A percentile compares a stretch with the other conserved stretches of the same genome.
Evolutionary conservation across 2,329 filamentous ascomycete species (phyloP).

Genomic region (Fulvia fulva): DNA sequence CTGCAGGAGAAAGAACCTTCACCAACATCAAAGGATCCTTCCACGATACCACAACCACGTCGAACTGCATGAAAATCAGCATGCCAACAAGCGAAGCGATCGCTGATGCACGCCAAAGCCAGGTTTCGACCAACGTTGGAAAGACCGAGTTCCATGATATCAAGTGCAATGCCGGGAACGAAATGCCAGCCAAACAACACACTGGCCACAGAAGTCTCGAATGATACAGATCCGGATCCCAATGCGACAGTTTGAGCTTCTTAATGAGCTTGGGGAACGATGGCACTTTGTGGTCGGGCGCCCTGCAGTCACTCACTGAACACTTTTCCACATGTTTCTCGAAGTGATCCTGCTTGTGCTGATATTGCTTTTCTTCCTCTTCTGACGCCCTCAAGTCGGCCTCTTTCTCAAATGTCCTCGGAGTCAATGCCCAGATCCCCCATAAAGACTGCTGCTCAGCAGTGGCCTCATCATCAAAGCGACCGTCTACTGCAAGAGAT

Average conservation of each 20-base stretch:
- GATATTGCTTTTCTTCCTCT: constrained; percentile 3
- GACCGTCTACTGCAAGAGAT: constrained; percentile 25
- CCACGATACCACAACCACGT: constrained; percentile 16
- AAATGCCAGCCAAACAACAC: constrained; percentile 18
- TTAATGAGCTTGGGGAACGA: constrained; percentile 4
- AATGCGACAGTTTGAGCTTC: constrained; percentile 21
- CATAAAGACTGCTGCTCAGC: constrained; percentile 25
- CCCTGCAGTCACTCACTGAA: not conserved
- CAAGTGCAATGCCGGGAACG: constrained; percentile 33
- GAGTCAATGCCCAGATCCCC: constrained; percentile 31
- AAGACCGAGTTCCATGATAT: constrained; percentile 33
- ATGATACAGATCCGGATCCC: constrained; percentile 27
- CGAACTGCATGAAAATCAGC: constrained; percentile 23
- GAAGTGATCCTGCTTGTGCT: not conserved
- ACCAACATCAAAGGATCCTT: constrained; percentile 14
- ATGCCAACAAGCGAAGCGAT: constrained; percentile 29
- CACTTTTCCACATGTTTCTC: constrained; percentile 1
- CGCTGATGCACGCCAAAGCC: constrained; percentile 31
- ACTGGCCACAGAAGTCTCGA: constrained; percentile 23
- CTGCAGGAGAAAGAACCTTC: constrained; percentile 12
- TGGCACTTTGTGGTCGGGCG: not conserved
- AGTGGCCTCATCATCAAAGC: constrained; percentile 30
- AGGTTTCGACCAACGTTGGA: constrained; percentile 29
- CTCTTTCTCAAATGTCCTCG: constrained; percentile 32
- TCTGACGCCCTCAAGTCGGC: constrained; percentile 1